Conservation (phyloP, 2,329 filamentous ascomycete species). For the Dothideomycetidae sp. region DNA sequence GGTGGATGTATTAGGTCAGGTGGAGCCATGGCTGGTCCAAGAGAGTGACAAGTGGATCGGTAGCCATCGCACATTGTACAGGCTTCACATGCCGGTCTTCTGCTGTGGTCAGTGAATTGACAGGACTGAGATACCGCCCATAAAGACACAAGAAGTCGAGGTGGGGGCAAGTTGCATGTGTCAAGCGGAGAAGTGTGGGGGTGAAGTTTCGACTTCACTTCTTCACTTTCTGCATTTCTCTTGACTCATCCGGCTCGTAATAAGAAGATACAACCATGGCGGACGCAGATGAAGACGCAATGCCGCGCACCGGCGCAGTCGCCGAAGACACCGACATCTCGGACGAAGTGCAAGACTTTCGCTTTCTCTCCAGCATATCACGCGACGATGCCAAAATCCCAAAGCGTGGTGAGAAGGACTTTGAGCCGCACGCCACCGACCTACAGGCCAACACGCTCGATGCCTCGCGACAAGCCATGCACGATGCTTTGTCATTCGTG, state of each 20-base stretch:
- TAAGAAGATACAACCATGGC: constrained; percentile 19
- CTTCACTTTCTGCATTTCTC: background rate
- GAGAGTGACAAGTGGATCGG: too few relatives aligned
- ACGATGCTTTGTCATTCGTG: constrained; percentile 66
- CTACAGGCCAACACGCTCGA: constrained; percentile 67
- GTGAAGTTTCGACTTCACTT: background rate
- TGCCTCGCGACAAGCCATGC: constrained; percentile 73
- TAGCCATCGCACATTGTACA: too few relatives aligned
- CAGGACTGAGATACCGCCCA: too few relatives aligned
- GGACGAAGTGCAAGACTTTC: constrained; percentile 79
- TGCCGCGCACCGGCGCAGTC: constrained; percentile 40
- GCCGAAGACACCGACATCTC: constrained; percentile 58
- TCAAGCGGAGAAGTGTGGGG: too few relatives aligned
- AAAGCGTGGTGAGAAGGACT: constrained; percentile 92
- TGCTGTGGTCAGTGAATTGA: background rate
- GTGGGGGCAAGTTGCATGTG: too few relatives aligned
- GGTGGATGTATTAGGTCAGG: background rate
- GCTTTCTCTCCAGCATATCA: constrained; percentile 48
- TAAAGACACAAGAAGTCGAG: too few relatives aligned
- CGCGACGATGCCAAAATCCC: constrained; percentile 46
- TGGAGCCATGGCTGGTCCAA: background rate
- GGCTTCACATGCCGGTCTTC: constrained; percentile 2
- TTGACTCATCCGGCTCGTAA: background rate
- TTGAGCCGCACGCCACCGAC: constrained; percentile 79
- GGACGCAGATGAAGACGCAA: constrained; percentile 24